Base-by-base conservation (phyloP, 78 protist species). In the Guillardia theta region DNA sequence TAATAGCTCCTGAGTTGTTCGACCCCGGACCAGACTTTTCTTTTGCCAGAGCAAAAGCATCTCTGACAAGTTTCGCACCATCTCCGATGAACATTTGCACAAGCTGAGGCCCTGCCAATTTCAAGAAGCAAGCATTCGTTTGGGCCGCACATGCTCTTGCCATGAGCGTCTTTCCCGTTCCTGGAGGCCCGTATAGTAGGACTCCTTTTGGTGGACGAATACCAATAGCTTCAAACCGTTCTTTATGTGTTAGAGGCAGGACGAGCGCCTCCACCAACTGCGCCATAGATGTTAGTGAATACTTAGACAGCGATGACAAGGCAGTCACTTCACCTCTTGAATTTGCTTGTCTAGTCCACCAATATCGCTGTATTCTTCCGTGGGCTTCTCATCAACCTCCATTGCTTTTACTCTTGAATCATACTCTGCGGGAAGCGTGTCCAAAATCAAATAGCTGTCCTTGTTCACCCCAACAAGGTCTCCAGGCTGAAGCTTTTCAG, bases 401-500 rank as follows among this genome's bases (percentile, higher is more conserved):
- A 99, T 99, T 33, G 99, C 99, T 33, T 53, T 88, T 18, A 53
- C 93, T 6, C 77, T 39, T 9, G 93, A 33, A 12, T 88, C 95
- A 43, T 96, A 98, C 97, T 99, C 99, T 24, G 99, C 97, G 24
- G 99, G 99, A 36, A 99, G 96, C 24, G 97, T 97, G 78, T 99
- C 99, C 15, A 98, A 94, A 30, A 99, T 95, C 53, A 99, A 97
- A 96, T 98, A 98, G 41, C 97, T 94, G 97, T 99, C 99, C 95
- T 99, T 99, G 98, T 99, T 99, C 24, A 98, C 98, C 22, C 99
- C 99, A 4, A 99, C 99, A n/a, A 99, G 97, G 93, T 99, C 99
- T 8, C 99, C 99, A 2, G 99, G 99, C 92, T 95, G 88, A 39
- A 99, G 94, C 92, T 93, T 95, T 1, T 76, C 93, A 33, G 98